These are phyloP conservation scores for Fusarium udum DNA, from an alignment of 2,329 filamentous ascomycete genomes.

Conservation along the genomic window DNA sequence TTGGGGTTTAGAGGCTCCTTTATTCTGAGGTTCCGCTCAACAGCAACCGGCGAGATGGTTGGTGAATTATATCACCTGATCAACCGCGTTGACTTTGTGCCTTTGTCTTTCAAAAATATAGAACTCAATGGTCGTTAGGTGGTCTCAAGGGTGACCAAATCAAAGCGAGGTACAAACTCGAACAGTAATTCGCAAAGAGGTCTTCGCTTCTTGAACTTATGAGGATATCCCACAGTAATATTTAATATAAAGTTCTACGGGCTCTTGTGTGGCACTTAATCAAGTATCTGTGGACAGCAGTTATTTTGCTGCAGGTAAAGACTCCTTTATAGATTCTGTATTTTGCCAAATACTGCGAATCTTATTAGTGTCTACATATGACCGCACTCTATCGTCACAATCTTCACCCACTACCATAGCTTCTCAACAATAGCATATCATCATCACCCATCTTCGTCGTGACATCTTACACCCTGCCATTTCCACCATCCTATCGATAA, in stretches of 20 bases:
- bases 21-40: constrained; percentile 38
- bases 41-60: not conserved
- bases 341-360: constrained; percentile 16
- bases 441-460: not conserved
- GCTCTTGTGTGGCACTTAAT: not conserved
- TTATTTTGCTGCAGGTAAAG: constrained; percentile 19
- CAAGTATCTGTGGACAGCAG: not conserved
- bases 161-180: not conserved
- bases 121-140: too few species aligned
- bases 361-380: not conserved
- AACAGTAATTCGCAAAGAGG: not conserved
- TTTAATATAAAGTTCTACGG: not conserved
- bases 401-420: not conserved
- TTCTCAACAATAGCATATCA: not conserved
- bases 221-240: not conserved
- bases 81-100: not conserved
- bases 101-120: not conserved
- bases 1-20: constrained; percentile 48
- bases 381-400: not conserved
- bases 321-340: constrained; percentile 16
- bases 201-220: not conserved
- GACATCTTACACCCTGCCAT: not conserved
- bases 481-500: not conserved
- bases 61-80: not conserved
- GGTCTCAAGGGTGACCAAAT: not conserved